A percentile compares a stretch with the other conserved stretches of the same genome.
Evolutionary conservation across 345 rosid species (phyloP).

Genomic region (Sonneratia alba): DNA sequence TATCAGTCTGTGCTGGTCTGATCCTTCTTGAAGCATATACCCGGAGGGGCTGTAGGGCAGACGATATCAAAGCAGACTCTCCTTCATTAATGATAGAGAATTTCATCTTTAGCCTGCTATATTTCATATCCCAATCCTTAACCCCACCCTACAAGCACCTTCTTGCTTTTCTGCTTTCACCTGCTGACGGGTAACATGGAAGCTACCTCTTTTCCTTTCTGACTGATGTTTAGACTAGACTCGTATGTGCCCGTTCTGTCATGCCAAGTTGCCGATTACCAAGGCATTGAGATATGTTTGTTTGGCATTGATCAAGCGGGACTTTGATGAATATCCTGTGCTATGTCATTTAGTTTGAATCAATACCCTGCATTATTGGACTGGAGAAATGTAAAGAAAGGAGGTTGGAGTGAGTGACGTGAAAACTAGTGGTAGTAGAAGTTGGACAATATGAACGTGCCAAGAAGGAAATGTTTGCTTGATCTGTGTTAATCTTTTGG

Average conservation of each 20-base stretch:
- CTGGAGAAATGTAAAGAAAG: background rate
- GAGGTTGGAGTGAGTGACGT: background rate
- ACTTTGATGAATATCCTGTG: background rate
- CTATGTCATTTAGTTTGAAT: background rate
- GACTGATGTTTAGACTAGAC: background rate
- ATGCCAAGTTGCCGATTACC: background rate
- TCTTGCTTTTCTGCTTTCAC: background rate
- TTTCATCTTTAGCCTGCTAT: too few relatives aligned
- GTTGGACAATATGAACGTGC: background rate
- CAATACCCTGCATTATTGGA: background rate
- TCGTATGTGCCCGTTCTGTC: background rate
- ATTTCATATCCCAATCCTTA: too few relatives aligned
- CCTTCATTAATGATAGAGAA: too few relatives aligned
- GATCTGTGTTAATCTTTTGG: background rate
- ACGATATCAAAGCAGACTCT: too few relatives aligned
- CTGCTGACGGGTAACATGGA: background rate
- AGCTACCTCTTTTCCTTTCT: background rate
- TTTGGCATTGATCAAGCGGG: background rate
- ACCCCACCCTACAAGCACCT: background rate
- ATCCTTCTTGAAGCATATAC: too few relatives aligned
- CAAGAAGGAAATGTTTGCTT: background rate
- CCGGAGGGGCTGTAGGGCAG: too few relatives aligned
- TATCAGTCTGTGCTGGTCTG: too few relatives aligned
- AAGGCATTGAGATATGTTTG: background rate
- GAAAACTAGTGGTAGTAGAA: background rate